These are phyloP conservation scores for Sorghum bicolor DNA, from an alignment of 176 grass and related monocot species.

Conservation along the genomic window DNA sequence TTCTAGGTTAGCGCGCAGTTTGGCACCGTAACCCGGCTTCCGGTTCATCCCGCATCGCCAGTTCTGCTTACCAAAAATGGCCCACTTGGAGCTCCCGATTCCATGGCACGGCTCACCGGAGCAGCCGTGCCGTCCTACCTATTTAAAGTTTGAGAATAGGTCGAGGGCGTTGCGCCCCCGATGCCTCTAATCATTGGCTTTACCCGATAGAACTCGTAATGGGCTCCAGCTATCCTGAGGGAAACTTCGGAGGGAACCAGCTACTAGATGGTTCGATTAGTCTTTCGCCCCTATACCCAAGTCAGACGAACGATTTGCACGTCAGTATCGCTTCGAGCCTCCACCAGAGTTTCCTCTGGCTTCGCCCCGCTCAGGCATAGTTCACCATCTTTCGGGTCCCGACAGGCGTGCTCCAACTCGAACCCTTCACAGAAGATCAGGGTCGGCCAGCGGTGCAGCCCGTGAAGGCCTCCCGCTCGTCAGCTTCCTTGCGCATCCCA, in stretches of 20 bases:
- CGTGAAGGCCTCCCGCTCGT: background rate
- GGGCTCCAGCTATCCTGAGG: slow-evolving; percentile 62
- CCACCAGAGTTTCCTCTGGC: slow-evolving; percentile 82
- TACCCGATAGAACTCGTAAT: slow-evolving; percentile 53
- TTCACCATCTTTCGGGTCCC: slow-evolving; percentile 85
- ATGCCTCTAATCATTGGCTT: slow-evolving; percentile 62
- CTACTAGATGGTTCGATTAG: slow-evolving; percentile 56
- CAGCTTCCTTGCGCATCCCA: background rate
- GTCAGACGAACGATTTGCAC: slow-evolving; percentile 26
- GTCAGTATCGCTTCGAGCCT: slow-evolving; percentile 78
- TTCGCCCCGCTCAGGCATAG: slow-evolving; percentile 67
- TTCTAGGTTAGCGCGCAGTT: slow-evolving; percentile 63
- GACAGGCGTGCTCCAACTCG: slow-evolving; percentile 54
- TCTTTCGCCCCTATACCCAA: slow-evolving; percentile 40
- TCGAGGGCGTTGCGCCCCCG: slow-evolving; percentile 59
- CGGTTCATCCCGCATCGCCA: slow-evolving; percentile 74
- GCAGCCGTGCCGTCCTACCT: slow-evolving; percentile 32
- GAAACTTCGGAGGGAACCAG: slow-evolving; percentile 43
- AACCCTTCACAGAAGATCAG: slow-evolving; percentile 80
- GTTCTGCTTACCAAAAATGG: slow-evolving; percentile 77
- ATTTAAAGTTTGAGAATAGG: slow-evolving; percentile 60
- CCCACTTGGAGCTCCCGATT: slow-evolving; percentile 70
- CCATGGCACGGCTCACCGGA: slow-evolving; percentile 2
- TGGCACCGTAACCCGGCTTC: slow-evolving; percentile 59
- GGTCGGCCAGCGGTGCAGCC: slow-evolving; percentile 45